Percentiles rank a stretch among this genome's conserved stretches.
These are phyloP conservation scores for Cutaneotrichosporon cavernicola DNA, from an alignment of 1,284 basidiomycete genomes.

Conservation along the genomic window DNA sequence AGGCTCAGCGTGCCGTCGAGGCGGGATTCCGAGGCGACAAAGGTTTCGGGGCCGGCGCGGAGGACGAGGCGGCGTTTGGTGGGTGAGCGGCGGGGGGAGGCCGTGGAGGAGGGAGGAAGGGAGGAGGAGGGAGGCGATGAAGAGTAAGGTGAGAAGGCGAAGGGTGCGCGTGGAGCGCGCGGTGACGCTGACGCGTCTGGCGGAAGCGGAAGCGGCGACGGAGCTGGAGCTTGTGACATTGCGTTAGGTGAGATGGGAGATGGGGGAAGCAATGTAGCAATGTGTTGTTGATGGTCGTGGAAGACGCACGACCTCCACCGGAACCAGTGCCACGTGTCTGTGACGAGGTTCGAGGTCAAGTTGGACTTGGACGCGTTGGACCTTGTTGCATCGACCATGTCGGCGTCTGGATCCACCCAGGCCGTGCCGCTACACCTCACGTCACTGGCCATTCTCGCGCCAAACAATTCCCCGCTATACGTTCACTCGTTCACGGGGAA, in stretches of 20 bases:
- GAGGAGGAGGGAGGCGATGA: background rate
- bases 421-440: slow-evolving; percentile 49
- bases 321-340: slow-evolving; percentile 3
- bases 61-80: slow-evolving; percentile 3
- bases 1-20: slow-evolving; percentile 88
- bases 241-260: background rate
- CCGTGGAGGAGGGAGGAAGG: background rate
- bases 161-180: background rate
- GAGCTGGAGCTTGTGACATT: background rate
- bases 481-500: slow-evolving; percentile 49
- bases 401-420: slow-evolving; percentile 36
- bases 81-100: background rate
- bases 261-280: background rate
- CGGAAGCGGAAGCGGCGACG: background rate
- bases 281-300: background rate
- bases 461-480: slow-evolving; percentile 49
- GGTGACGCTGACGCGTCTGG: background rate
- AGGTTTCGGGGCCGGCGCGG: slow-evolving; percentile 9
- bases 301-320: slow-evolving; percentile 11
- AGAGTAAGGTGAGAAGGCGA: background rate
- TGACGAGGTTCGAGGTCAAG: background rate
- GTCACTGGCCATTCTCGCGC: slow-evolving; percentile 49
- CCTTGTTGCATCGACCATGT: background rate
- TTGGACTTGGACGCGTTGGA: background rate
- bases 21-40: slow-evolving; percentile 83